Evolutionary conservation across 192 early-diverging fungal species (phyloP).

Genomic region (Phlyctochytrium arcticum): DNA sequence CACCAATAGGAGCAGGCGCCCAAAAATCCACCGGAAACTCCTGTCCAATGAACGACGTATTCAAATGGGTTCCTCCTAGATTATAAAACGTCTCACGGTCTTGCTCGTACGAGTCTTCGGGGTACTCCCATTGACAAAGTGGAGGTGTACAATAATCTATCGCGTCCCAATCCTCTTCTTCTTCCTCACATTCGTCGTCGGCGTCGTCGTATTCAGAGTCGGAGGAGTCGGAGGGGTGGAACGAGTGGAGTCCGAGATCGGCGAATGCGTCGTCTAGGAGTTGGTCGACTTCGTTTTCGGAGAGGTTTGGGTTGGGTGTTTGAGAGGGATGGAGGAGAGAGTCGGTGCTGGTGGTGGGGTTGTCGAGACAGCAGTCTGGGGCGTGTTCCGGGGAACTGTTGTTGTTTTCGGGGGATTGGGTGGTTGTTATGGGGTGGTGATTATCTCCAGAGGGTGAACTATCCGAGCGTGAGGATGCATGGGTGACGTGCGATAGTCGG

Average conservation of each 20-base stretch:
- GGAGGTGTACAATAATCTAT: neutral
- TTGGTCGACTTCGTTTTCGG: neutral
- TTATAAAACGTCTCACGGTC: neutral
- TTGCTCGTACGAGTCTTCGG: neutral
- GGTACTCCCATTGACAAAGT: slow-evolving; percentile 1
- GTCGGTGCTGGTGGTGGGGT: no score
- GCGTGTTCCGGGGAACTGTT: no score
- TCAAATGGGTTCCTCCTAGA: neutral
- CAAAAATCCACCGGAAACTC: neutral
- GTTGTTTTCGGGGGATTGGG: no score
- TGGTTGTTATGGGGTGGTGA: no score
- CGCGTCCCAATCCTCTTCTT: neutral
- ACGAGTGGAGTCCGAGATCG: neutral
- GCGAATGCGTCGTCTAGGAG: slow-evolving; percentile 9
- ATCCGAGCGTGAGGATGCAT: no score
- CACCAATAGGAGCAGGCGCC: neutral
- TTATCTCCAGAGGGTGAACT: no score
- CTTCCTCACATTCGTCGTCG: neutral
- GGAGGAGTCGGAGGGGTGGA: no score
- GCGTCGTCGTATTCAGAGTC: no score
- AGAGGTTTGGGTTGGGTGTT: no score
- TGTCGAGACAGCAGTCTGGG: no score
- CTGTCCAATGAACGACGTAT: slow-evolving; percentile 1
- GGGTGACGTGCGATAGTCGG: no score
- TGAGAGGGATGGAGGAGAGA: no score